Percentiles rank a stretch among this genome's conserved stretches.
Evolutionary conservation across 2,329 filamentous ascomycete species (phyloP).

Genomic region (Didymella lethalis): DNA sequence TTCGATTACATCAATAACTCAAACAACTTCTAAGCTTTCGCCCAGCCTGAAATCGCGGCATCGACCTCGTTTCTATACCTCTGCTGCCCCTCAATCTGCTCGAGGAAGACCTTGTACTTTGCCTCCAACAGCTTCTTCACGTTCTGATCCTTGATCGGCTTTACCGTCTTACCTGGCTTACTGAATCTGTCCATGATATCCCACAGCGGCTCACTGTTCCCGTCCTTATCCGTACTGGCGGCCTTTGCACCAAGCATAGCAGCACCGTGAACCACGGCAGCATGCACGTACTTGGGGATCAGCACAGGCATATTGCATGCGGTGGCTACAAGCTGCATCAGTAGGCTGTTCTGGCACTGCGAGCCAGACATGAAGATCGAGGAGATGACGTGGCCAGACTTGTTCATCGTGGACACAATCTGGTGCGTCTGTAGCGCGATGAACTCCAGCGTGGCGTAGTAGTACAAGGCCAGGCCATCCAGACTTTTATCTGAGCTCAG

Average conservation of each 20-base stretch:
- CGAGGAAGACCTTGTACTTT: constrained; percentile 96
- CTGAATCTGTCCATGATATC: constrained; percentile 97
- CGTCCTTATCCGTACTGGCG: constrained; percentile 79
- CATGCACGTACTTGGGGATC: constrained; percentile 92
- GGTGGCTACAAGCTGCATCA: constrained; percentile 91
- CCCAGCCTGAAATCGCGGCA: constrained; percentile 53
- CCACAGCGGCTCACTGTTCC: constrained; percentile 88
- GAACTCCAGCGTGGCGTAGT: constrained; percentile 97
- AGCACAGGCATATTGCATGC: constrained; percentile 91
- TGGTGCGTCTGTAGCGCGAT: constrained; percentile 96
- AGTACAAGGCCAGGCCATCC: constrained; percentile 87
- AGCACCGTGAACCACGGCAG: constrained; percentile 95
- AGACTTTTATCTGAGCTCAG: constrained; percentile 86
- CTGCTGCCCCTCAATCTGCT: constrained; percentile 88
- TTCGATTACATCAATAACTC: too few species aligned
- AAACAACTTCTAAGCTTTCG: constrained; percentile 5
- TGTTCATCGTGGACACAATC: constrained; percentile 94
- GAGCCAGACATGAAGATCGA: constrained; percentile 99
- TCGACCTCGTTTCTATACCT: constrained; percentile 82
- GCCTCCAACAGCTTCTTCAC: constrained; percentile 83
- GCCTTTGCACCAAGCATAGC: constrained; percentile 98
- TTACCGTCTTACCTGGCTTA: constrained; percentile 85
- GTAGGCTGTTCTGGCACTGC: constrained; percentile 92
- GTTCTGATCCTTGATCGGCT: constrained; percentile 72
- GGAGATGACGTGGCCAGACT: constrained; percentile 81